Evolutionary conservation across 2,329 filamentous ascomycete species (phyloP), one percentile per base, ranked within the genome.

Genomic region (Phoma sp.): DNA sequence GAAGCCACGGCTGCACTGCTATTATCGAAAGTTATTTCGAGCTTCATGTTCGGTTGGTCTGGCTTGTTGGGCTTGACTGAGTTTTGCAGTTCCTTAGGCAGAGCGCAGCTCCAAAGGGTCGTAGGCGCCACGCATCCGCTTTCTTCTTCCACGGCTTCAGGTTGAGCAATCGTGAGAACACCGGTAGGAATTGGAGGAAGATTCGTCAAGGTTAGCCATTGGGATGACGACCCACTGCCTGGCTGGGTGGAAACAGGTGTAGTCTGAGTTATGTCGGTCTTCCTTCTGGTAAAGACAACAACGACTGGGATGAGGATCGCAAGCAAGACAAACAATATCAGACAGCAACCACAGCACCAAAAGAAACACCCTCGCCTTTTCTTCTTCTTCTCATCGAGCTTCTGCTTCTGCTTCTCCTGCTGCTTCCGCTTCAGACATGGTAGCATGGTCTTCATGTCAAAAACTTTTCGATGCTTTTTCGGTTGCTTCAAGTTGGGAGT

Each of bases 161-260:
- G 86, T 4, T 88, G 89, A 13, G 89, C 84, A 13, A 97, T 83
- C 0, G 91, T 96, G 57, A 90, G 82, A 14, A 93, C 82, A 0
- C 93, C 93, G 0, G 90, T 93, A 1, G 90, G 91, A 67, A 97
- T 90, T 0, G 92, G 89, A 14, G 93, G 93, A 62, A 90, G 96
- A 45, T 87, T 86, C 1, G 93, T 96, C 57, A 96, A 73, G 69
- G 96, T 96, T 52, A 96, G 80, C 89, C 91, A 97, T 43, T 82
- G 77, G 2, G 82, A 65, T 25, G 57, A 49, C 32, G 61, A 46
- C 24, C 51, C 59, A 30, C 57, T 52, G 24, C 56, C 59, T 11
- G 64, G 60, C 14, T 63, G 60, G 42, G 35, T 52, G n/a, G 42
- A 23, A 11, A 44, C 47, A 33, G 44, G 61, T 23, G 42, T 49